phyloP scores from a whole-genome alignment of 805 yeast genomes.

The Candida argentea region DNA sequence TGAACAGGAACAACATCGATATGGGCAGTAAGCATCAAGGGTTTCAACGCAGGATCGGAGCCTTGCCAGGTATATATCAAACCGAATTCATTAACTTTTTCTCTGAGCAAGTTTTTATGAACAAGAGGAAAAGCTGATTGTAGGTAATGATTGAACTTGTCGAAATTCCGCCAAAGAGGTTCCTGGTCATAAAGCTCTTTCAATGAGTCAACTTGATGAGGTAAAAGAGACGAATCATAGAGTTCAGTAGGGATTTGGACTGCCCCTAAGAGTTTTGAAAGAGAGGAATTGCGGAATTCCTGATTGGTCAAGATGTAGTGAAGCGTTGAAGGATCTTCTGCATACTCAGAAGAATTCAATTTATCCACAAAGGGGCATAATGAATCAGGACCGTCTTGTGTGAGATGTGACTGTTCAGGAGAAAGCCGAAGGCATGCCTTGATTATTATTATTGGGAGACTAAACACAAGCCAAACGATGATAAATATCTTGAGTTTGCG shows the following conservation, averaged over 20 bases:
- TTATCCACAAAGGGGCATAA: slow-evolving; percentile 27
- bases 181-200: slow-evolving; percentile 16
- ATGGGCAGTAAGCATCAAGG: slow-evolving; percentile 29
- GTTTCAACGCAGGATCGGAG: slow-evolving; percentile 16
- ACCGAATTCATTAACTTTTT: slow-evolving; percentile 25
- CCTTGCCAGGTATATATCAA: slow-evolving; percentile 32
- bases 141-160: slow-evolving; percentile 20
- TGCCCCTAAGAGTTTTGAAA: slow-evolving; percentile 16
- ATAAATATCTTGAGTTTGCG: no score
- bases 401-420: not conserved
- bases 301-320: slow-evolving; percentile 17
- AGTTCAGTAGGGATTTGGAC: slow-evolving; percentile 21
- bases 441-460: no score
- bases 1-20: slow-evolving; percentile 34
- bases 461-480: no score
- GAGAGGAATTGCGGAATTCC: slow-evolving; percentile 13
- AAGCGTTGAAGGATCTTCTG: slow-evolving; percentile 13
- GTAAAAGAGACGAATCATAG: slow-evolving; percentile 21
- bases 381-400: slow-evolving; percentile 13
- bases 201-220: slow-evolving; percentile 13
- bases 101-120: slow-evolving; percentile 21
- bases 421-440: no score
- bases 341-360: slow-evolving; percentile 14
- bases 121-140: slow-evolving; percentile 23
- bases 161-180: slow-evolving; percentile 9